These are phyloP conservation scores for Rosa hybrid DNA, from an alignment of 331 rosid genomes.

Conservation along the genomic window DNA sequence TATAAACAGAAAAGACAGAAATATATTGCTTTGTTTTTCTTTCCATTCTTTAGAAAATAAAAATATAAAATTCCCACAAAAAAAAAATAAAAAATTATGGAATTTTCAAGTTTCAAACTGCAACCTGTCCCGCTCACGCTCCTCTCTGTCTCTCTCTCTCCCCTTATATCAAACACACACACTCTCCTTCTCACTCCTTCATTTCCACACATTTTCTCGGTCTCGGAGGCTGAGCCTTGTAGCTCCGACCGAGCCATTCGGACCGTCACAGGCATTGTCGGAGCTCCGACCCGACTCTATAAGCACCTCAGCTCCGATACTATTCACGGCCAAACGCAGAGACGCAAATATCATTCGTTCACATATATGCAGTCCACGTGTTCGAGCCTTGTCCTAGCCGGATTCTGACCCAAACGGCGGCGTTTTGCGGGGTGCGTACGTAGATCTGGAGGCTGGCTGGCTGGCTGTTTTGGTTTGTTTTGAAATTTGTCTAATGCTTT, in stretches of 20 bases:
- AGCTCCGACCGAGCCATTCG: conserved; percentile 12
- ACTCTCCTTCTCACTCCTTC: not conserved
- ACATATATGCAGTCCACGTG: not conserved
- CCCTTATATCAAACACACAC: conserved; percentile 20
- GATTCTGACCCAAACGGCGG: conserved; percentile 14
- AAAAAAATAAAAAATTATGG: not conserved
- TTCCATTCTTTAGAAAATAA: not conserved
- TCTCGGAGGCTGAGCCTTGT: not conserved
- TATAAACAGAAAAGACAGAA: not conserved
- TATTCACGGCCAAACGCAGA: not conserved
- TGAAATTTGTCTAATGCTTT: not conserved
- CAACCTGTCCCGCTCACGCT: conserved; percentile 67
- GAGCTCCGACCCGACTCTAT: conserved; percentile 38
- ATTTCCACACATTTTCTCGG: not conserved
- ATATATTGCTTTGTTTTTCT: not conserved
- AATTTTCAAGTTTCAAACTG: conserved; percentile 58
- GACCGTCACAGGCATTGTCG: conserved; percentile 24
- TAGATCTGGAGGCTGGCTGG: conserved; percentile 39
- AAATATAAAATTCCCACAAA: not conserved
- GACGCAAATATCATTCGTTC: not conserved
- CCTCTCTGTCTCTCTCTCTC: conserved; percentile 2
- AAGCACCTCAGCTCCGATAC: conserved; percentile 32
- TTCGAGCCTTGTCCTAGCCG: not conserved
- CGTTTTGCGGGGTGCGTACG: conserved; percentile 11
- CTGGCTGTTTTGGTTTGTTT: not conserved